Base-by-base conservation (phyloP, 2,329 filamentous ascomycete species). In the Epichloe sylvatica region DNA sequence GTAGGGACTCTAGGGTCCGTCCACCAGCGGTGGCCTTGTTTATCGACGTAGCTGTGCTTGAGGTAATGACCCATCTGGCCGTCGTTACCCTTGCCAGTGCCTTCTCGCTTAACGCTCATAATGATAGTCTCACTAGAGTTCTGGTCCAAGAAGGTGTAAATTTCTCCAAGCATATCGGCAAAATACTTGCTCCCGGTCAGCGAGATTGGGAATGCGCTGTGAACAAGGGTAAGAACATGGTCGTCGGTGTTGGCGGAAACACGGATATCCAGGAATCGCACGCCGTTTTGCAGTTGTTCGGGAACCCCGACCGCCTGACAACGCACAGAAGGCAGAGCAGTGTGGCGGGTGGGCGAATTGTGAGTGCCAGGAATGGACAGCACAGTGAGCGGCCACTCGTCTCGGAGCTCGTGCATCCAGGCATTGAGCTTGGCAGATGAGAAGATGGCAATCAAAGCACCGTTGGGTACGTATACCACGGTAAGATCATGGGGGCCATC, bases 351-450 rank as follows among this genome's bases (percentile, higher is more conserved):
- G 6, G 92, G 87, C 17, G 86, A 87, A 69, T 98, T 97, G 72
- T 98, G 92, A 0, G 92, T 96, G 55, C 92, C 92, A 0, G 92
- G 92, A 54, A 97, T 92, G 46, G 85, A 92, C 46, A 98, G 78
- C 3, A 83, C 76, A 1, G 86, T 85, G 4, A 97, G 72, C 1
- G 87, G 81, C 47, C 80, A 83, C 19, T 80, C 75, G 59, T 90
- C 78, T 52, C 76, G 72, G 40, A 97, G 74, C 53, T 81, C 75
- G 50, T 73, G 67, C 90, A 97, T 97, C 92, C 92, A 95, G 48
- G 73, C 68, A 53, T 80, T 64, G 46, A 90, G 76, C 49, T 80
- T 75, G 15, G 82, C 76, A 5, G 81, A 88, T 53, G 81, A 86
- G 67, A 83, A 81, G 53, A 97, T 71, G 39, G 78, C 67, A 9